Evolutionary conservation across 768 basidiomycete species (phyloP), one percentile per base, ranked within the genome.

Genomic region (Pulveroboletus ravenelii): DNA sequence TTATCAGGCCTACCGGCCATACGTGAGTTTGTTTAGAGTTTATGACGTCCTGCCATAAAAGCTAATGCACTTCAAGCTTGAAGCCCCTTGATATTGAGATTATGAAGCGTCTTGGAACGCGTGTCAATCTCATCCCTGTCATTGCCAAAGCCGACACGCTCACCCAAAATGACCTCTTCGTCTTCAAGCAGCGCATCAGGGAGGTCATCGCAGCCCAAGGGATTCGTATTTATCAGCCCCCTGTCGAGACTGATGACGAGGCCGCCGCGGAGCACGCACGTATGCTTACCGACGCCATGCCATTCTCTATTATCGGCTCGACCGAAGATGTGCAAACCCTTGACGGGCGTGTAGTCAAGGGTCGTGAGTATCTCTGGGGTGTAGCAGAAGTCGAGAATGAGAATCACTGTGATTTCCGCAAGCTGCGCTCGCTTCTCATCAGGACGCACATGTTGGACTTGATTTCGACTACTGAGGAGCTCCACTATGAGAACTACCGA

Each of bases 341-440:
- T 20, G 95, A 98, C 65, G 96, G 96, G 10, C 83, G 93, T 50
- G 72, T 82, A 31, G 96, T 99, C 65, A 98, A 98, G 73, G 96
- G 96, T 41, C 85, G 96, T 62, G 91, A 98, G 71, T 99, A 99
- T 67, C 83, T 95, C 13, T 99, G 96, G 96, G 96, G 96, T 78
- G 93, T 99, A n/a, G 96, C 96, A 9, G 96, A 99, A 78, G 95
- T 99, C 54, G 96, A 99, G 73, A 98, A 99, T 67, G 96, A 99
- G 74, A 87, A 87, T 68, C 96, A 99, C 74, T 99, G 96, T 68
- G 96, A 98, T 72, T 99, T 99, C 84, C 89, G 89, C 74, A 97
- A 96, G 73, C 78, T 99, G 45, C 89, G 96, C 48, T 92, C 93
- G 10, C 78, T 98, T 37, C 78, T 98, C 41, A 95, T 98, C 71